Conservation (phyloP, 257 asterid species). For the Nemophila menziesii region DNA sequence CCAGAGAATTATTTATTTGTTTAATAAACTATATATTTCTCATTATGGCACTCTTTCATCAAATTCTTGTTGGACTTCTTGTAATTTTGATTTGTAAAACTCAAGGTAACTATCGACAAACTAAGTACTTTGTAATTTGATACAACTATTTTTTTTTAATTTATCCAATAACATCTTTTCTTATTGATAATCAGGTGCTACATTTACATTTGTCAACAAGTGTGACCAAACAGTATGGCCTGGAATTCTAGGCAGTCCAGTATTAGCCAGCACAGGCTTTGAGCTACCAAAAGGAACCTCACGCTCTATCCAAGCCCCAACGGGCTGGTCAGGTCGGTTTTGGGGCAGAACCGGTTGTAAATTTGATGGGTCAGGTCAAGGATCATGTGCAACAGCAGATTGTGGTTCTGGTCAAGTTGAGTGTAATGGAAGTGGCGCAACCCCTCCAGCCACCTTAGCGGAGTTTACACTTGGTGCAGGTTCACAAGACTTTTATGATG, state of each 20-base stretch:
- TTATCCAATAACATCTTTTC: not conserved
- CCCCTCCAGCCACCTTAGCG: slow-evolving; percentile 58
- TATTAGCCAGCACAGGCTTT: slow-evolving; percentile 50
- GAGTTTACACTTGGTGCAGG: slow-evolving; percentile 82
- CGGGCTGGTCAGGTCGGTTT: slow-evolving; percentile 38
- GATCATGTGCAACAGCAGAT: slow-evolving; percentile 60
- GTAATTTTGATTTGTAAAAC: slow-evolving; percentile 9
- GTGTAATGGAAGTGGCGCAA: slow-evolving; percentile 69
- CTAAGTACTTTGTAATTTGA: not conserved
- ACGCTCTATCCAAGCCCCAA: slow-evolving; percentile 50
- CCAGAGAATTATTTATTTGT: not conserved
- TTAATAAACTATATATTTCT: not conserved
- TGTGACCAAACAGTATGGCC: slow-evolving; percentile 73
- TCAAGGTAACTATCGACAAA: not conserved
- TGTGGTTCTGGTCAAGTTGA: slow-evolving; percentile 59
- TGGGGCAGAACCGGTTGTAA: slow-evolving; percentile 20
- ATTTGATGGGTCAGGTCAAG: slow-evolving; percentile 41
- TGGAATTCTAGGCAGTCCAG: slow-evolving; percentile 46
- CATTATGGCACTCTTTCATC: slow-evolving; percentile 9
- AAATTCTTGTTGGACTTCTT: slow-evolving; percentile 8
- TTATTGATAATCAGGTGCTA: slow-evolving; percentile 20
- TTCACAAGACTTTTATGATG: slow-evolving; percentile 67
- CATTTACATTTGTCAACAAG: slow-evolving; percentile 55
- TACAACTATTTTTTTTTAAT: no score
- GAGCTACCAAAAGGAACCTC: slow-evolving; percentile 41